These are phyloP conservation scores for Linum usitatissimum DNA, from an alignment of 345 rosid genomes.

Conservation along the genomic window DNA sequence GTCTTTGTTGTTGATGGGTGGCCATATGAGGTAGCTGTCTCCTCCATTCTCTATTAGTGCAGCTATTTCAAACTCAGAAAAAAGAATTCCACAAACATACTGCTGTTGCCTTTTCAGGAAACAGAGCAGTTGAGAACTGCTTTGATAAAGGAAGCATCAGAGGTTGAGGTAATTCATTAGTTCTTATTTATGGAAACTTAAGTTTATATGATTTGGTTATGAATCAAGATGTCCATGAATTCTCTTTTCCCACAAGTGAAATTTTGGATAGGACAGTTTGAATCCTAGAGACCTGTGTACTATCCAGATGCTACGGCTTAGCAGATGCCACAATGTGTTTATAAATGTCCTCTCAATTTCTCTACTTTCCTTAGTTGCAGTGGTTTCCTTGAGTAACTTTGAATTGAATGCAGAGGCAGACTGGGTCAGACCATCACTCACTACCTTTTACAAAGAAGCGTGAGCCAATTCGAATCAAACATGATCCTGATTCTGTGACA, in stretches of 20 bases:
- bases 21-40: constrained; percentile 81
- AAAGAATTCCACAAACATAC: constrained; percentile 17
- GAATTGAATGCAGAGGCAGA: constrained; percentile 33
- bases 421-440: constrained; percentile 41
- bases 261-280: neutral
- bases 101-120: constrained; percentile 45
- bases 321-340: neutral
- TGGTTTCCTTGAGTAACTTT: neutral
- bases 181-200: constrained; percentile 3
- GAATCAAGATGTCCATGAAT: neutral
- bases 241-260: neutral
- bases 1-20: constrained; percentile 99
- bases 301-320: neutral
- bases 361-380: neutral
- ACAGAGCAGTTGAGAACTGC: constrained; percentile 55
- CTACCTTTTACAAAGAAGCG: constrained; percentile 41
- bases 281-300: no score
- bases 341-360: neutral
- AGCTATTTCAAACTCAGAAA: neutral
- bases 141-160: constrained; percentile 61
- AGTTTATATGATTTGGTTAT: neutral
- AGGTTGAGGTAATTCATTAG: constrained; percentile 52
- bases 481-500: constrained; percentile 40
- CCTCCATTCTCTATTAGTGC: neutral
- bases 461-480: constrained; percentile 23